A percentile compares a stretch with the other conserved stretches of the same genome.
These are phyloP conservation scores for Alternaria consortialis DNA, from an alignment of 2,329 filamentous ascomycete species.

Conservation along the genomic window DNA sequence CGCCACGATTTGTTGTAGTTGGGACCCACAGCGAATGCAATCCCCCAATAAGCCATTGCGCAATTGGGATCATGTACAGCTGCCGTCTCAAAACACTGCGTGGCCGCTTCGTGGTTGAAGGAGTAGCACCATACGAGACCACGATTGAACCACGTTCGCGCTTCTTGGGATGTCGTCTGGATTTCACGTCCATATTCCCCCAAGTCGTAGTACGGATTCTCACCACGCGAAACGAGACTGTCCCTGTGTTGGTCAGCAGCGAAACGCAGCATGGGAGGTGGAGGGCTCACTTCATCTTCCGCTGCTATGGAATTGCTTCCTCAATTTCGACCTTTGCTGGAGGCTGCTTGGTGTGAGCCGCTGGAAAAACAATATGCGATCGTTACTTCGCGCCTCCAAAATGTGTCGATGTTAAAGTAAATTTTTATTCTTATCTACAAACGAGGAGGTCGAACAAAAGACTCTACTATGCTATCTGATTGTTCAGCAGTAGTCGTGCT, in stretches of 20 bases:
- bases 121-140: conserved; percentile 74
- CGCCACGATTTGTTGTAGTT: conserved; percentile 81
- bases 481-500: background rate
- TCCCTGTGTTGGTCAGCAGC: background rate
- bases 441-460: background rate
- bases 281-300: background rate
- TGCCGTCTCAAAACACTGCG: conserved; percentile 67
- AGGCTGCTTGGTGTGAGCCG: no score
- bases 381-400: no score
- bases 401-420: no score
- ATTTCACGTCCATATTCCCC: background rate
- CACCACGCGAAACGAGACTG: background rate
- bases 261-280: background rate
- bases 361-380: background rate
- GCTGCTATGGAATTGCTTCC: no score
- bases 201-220: background rate
- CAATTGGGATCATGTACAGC: conserved; percentile 61
- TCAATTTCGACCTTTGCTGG: no score
- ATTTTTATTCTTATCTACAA: no score
- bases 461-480: background rate
- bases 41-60: conserved; percentile 59
- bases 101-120: conserved; percentile 76
- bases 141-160: conserved; percentile 71
- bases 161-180: background rate
- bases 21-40: conserved; percentile 73